phyloP scores from a whole-genome alignment of 306 rosid genomes.

The Ochetophila trinervis region DNA sequence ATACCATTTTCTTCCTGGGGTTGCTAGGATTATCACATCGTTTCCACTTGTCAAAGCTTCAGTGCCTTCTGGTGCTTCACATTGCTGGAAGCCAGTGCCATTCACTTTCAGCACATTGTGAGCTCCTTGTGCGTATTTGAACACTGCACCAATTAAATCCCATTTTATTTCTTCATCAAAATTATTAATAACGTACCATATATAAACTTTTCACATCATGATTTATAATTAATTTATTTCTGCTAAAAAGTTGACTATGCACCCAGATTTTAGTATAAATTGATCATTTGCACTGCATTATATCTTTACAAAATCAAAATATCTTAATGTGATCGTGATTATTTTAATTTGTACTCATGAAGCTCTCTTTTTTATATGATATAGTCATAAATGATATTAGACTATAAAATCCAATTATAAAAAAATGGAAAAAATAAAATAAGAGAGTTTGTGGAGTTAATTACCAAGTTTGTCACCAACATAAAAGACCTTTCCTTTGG shows the following conservation, averaged over 20 bases:
- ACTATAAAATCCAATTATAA: too few relatives aligned
- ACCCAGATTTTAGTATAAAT: too few relatives aligned
- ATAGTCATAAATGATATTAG: too few relatives aligned
- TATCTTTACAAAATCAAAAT: too few relatives aligned
- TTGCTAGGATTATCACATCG: conserved; percentile 21
- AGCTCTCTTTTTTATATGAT: too few relatives aligned
- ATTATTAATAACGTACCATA: too few relatives aligned
- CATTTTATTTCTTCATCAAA: neutral
- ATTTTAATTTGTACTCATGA: too few relatives aligned
- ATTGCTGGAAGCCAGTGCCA: conserved; percentile 27
- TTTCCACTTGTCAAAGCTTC: conserved; percentile 20
- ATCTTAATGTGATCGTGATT: too few relatives aligned
- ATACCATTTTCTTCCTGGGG: conserved; percentile 36
- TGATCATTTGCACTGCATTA: neutral
- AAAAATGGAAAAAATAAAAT: too few relatives aligned
- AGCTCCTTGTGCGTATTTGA: conserved; percentile 24
- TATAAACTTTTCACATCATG: too few relatives aligned
- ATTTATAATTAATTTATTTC: too few relatives aligned
- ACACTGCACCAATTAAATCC: conserved; percentile 27
- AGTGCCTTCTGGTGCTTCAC: conserved; percentile 4
- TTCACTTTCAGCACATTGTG: conserved; percentile 33
- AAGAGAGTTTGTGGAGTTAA: neutral
- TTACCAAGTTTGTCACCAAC: conserved; percentile 51
- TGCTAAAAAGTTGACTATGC: too few relatives aligned
- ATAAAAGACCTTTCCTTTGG: conserved; percentile 34